Conservation (phyloP, 2,329 filamentous ascomycete species). For the Penicillium sp. region DNA sequence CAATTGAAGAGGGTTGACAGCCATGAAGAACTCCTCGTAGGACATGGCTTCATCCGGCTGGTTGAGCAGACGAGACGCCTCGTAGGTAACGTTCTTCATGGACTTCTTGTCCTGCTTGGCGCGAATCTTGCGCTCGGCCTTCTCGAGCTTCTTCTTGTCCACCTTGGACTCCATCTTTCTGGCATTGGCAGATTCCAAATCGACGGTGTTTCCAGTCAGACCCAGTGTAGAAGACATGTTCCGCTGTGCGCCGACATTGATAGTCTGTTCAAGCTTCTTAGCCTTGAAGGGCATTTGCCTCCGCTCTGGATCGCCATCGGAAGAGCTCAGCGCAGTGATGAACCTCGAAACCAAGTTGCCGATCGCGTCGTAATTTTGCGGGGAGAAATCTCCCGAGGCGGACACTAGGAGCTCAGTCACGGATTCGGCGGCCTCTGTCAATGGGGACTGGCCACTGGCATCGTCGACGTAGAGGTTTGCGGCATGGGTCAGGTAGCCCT, state of each 20-base stretch:
- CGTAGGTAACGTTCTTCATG: constrained; percentile 98
- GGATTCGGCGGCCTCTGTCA: constrained; percentile 77
- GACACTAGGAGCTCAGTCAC: constrained; percentile 89
- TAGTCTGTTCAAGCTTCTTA: constrained; percentile 85
- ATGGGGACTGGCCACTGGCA: constrained; percentile 65
- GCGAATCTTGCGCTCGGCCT: constrained; percentile 94
- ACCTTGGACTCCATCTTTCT: constrained; percentile 97
- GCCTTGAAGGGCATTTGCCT: constrained; percentile 71
- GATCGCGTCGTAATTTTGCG: constrained; percentile 72
- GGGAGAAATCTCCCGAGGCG: constrained; percentile 78
- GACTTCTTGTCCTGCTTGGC: constrained; percentile 98
- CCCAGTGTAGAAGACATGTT: constrained; percentile 96
- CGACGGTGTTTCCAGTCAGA: constrained; percentile 77
- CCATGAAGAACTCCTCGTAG: constrained; percentile 99
- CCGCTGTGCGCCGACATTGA: constrained; percentile 88
- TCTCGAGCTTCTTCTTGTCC: constrained; percentile 97
- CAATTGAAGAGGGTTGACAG: constrained; percentile 92
- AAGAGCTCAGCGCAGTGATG: constrained; percentile 74
- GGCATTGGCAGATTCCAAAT: constrained; percentile 87
- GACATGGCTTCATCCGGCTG: constrained; percentile 79
- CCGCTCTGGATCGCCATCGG: constrained; percentile 68
- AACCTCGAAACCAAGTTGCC: constrained; percentile 84
- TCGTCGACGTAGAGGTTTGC: constrained; percentile 79
- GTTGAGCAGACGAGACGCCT: constrained; percentile 85
- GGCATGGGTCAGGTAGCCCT: constrained; percentile 89